Percentiles rank a stretch among this genome's conserved stretches.
phyloP scores from a whole-genome alignment of 179 eudicot species.

The Sideroxylon spinosum region DNA sequence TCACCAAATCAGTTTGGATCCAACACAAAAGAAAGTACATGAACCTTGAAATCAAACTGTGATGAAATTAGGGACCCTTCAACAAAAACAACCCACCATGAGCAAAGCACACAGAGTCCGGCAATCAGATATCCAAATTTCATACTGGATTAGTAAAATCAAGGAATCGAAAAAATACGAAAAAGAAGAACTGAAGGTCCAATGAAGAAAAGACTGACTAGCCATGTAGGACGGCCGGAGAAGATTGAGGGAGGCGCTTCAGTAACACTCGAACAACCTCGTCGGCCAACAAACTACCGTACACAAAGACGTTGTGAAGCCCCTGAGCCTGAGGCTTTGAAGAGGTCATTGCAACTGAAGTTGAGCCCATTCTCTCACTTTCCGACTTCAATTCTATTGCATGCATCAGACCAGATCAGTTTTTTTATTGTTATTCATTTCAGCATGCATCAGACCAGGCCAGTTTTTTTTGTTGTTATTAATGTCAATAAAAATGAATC shows the following conservation, averaged over 20 bases:
- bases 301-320: slow-evolving; percentile 64
- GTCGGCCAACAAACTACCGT: slow-evolving; percentile 79
- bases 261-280: slow-evolving; percentile 67
- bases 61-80: neutral
- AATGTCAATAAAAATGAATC: too few species aligned
- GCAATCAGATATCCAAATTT: neutral
- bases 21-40: neutral
- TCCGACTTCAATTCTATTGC: too few species aligned
- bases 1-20: too few species aligned
- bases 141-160: neutral
- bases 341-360: neutral
- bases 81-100: neutral
- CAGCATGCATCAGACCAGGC: too few species aligned
- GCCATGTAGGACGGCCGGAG: slow-evolving; percentile 60
- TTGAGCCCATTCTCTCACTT: too few species aligned
- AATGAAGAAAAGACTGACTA: slow-evolving; percentile 41
- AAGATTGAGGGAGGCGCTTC: slow-evolving; percentile 53
- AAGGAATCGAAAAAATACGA: neutral
- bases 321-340: neutral
- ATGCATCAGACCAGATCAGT: too few species aligned
- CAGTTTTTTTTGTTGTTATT: too few species aligned
- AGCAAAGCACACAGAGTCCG: neutral
- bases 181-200: neutral
- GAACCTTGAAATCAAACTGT: neutral
- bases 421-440: too few species aligned